Evolutionary conservation across 2,329 filamentous ascomycete species (phyloP).

Genomic region (Aspergillus pseudoglaucus): DNA sequence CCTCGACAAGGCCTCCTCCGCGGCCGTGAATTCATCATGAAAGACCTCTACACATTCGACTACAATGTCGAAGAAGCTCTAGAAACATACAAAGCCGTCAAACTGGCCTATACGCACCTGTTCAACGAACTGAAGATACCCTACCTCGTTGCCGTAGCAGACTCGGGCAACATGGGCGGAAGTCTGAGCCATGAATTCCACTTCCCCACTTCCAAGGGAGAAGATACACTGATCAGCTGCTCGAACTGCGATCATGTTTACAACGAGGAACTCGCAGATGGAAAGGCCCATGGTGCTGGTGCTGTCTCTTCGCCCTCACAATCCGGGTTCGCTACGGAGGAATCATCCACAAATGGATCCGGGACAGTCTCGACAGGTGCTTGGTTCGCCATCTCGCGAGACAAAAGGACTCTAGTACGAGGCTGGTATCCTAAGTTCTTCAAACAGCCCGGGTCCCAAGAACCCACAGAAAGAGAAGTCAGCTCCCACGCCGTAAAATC

Average conservation of each 20-base stretch:
- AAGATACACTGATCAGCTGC: conserved; percentile 79
- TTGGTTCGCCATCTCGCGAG: conserved; percentile 41
- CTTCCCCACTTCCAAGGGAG: conserved; percentile 69
- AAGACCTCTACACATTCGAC: conserved; percentile 97
- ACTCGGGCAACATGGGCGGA: conserved; percentile 94
- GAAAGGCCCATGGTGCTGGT: conserved; percentile 18
- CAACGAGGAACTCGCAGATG: conserved; percentile 77
- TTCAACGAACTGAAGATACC: conserved; percentile 79
- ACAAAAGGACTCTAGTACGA: conserved; percentile 61
- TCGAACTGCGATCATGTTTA: conserved; percentile 65
- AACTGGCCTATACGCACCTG: conserved; percentile 65
- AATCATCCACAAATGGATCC: conserved; percentile 12
- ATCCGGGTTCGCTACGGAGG: conserved; percentile 21
- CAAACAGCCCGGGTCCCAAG: conserved; percentile 20
- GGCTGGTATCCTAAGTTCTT: conserved; percentile 57
- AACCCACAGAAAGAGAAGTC: conserved; percentile 36
- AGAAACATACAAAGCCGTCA: conserved; percentile 71
- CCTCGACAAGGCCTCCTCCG: conserved; percentile 83
- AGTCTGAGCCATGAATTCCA: conserved; percentile 93
- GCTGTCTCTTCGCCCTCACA: conserved; percentile 1
- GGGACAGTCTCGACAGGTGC: conserved; percentile 31
- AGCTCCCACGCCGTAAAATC: conserved; percentile 62
- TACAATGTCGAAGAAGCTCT: conserved; percentile 59
- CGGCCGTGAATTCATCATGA: conserved; percentile 92
- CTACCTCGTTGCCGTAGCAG: conserved; percentile 77